phyloP scores from a whole-genome alignment of 1,284 basidiomycete genomes.

The Cutaneotrichosporon dermatis region DNA sequence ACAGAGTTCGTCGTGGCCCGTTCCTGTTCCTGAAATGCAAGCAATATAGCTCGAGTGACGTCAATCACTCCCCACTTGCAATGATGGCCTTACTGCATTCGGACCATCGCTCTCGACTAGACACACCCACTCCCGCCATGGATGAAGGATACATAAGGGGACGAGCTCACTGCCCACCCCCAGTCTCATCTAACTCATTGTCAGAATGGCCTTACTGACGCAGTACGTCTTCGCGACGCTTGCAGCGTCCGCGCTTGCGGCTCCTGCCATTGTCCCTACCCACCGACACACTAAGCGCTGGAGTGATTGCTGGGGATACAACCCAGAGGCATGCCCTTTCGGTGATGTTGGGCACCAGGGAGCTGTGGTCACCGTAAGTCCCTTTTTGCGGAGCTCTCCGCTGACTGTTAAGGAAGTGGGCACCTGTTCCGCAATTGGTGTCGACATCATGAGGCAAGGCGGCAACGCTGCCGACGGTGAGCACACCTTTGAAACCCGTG shows the following conservation, averaged over 20 bases:
- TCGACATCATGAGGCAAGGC: slow-evolving; percentile 43
- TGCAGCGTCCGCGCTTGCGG: not conserved
- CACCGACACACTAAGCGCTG: slow-evolving; percentile 12
- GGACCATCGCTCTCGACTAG: too few species aligned
- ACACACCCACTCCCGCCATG: too few species aligned
- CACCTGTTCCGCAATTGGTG: slow-evolving; percentile 48
- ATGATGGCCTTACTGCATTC: too few species aligned
- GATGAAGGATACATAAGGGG: too few species aligned
- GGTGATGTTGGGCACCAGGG: slow-evolving; percentile 20
- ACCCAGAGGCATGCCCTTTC: slow-evolving; percentile 25
- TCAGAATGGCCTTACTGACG: too few species aligned
- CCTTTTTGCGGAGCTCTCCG: too few species aligned
- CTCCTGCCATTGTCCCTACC: not conserved
- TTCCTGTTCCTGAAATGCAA: too few species aligned
- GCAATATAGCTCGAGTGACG: too few species aligned
- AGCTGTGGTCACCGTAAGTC: slow-evolving; percentile 26
- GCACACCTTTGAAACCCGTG: slow-evolving; percentile 1
- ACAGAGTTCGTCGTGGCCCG: too few species aligned
- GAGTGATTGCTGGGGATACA: slow-evolving; percentile 23
- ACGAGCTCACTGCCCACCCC: too few species aligned
- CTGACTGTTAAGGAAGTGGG: slow-evolving; percentile 35
- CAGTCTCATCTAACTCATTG: too few species aligned
- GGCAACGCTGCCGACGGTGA: slow-evolving; percentile 48
- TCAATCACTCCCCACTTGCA: too few species aligned
- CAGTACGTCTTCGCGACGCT: not conserved